A percentile compares a stretch with the other conserved stretches of the same genome.
Conservation (phyloP, 1,139 yeast species). For the Geotrichum phurueaensis region DNA sequence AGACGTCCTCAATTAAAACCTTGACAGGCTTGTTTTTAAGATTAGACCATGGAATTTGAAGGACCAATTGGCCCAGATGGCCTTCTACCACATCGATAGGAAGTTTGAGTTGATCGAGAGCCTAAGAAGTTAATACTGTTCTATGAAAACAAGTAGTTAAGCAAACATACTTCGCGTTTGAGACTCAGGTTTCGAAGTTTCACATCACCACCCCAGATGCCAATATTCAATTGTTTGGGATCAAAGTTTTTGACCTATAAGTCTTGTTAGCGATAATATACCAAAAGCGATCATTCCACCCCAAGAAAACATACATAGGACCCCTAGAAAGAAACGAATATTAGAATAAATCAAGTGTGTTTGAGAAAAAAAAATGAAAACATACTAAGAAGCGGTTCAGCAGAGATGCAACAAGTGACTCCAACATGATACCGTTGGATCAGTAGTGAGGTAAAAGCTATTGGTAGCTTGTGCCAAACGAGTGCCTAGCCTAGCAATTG, state of each 20-base stretch:
- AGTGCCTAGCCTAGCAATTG: neutral
- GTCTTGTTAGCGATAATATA: slow-evolving; percentile 34
- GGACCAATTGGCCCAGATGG: slow-evolving; percentile 77
- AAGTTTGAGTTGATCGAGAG: slow-evolving; percentile 75
- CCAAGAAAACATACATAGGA: slow-evolving; percentile 25
- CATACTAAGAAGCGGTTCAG: slow-evolving; percentile 45
- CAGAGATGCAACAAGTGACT: slow-evolving; percentile 45
- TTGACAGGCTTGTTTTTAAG: slow-evolving; percentile 89
- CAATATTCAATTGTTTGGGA: slow-evolving; percentile 87
- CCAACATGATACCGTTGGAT: slow-evolving; percentile 37
- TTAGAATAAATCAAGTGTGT: neutral
- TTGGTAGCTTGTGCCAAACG: neutral
- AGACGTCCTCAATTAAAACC: slow-evolving; percentile 82
- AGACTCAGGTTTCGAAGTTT: slow-evolving; percentile 69
- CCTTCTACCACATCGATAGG: slow-evolving; percentile 92
- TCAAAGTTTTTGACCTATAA: slow-evolving; percentile 90
- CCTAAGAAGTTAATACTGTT: slow-evolving; percentile 36
- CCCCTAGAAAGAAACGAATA: slow-evolving; percentile 20
- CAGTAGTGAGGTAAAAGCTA: neutral
- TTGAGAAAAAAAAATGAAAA: slow-evolving; percentile 21
- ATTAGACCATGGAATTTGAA: slow-evolving; percentile 97
- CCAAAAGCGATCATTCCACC: neutral
- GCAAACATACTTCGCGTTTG: slow-evolving; percentile 49
- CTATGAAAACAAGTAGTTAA: neutral
- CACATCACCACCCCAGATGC: slow-evolving; percentile 98